Conservation (phyloP, 2,329 filamentous ascomycete species). For the Coniochaeta pulveracea region DNA sequence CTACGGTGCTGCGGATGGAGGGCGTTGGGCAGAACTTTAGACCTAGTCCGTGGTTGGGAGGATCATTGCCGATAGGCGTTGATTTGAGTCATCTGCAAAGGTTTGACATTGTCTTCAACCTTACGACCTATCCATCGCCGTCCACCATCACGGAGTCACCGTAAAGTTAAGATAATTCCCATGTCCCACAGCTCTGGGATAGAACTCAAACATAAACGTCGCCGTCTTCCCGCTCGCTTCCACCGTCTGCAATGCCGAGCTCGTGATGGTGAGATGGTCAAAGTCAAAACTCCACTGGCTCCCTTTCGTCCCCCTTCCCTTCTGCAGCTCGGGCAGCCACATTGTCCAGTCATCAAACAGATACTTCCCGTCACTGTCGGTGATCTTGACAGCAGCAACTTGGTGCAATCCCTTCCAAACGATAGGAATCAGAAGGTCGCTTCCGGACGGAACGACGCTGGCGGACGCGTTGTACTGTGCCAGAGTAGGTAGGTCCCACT, state of each 20-base stretch:
- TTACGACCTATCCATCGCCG: too few species aligned
- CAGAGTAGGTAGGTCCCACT: conserved; percentile 36
- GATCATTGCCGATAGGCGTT: too few species aligned
- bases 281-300: conserved; percentile 40
- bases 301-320: conserved; percentile 34
- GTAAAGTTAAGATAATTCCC: conserved; percentile 38
- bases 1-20: too few species aligned
- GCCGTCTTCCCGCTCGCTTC: conserved; percentile 29
- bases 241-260: conserved; percentile 31
- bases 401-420: conserved; percentile 37
- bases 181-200: conserved; percentile 36
- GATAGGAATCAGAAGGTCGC: conserved; percentile 35
- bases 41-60: too few species aligned
- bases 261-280: conserved; percentile 31
- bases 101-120: too few species aligned
- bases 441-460: conserved; percentile 11
- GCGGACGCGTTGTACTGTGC: conserved; percentile 3
- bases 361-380: conserved; percentile 33
- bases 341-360: conserved; percentile 46
- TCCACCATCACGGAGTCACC: too few species aligned
- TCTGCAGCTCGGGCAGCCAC: conserved; percentile 38
- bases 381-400: conserved; percentile 38
- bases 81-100: too few species aligned
- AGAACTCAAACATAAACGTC: conserved; percentile 43
- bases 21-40: too few species aligned